Base-by-base conservation (phyloP, 1,284 basidiomycete genomes). In the Puccinia coronata region DNA sequence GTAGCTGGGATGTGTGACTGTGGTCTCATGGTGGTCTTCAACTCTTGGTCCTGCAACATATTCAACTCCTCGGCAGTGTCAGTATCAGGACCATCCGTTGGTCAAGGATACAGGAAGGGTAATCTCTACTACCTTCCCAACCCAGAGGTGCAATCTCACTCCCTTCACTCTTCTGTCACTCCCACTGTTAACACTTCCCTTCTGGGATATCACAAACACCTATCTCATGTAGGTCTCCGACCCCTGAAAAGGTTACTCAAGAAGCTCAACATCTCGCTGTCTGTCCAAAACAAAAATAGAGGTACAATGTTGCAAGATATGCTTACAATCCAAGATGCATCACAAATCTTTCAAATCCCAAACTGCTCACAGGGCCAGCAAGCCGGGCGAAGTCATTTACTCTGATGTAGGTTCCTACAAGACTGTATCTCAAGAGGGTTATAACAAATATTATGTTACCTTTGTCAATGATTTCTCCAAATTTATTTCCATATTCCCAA, bases 401-500 rank as follows among this genome's bases (percentile, higher is more conserved):
- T 75, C 73, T 4, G 73, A 75, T 61, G 31, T 75, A 14, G 34
- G 73, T n/a, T 39, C 39, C 36, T 75, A 61, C 59, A 75, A 63
- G 6, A 36, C 2, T 41, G 6, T 43, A 6, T 43, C 16, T 6
- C 43, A 43, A 16, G 43, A 43, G 43, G 43, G 43, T 43, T 43
- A 43, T 43, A n/a, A 6, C 25, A 75, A 75, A 23, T 55, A 55
- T 18, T 55, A 31, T 53, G 28, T 73, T 16, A 55, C 71, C 2
- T 73, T 73, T 28, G 34, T 73, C 31, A 16, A 73, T 28, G 25
- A 73, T 41, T 53, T 1, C 28, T 73, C 71, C 5, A 73, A 73
- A 53, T 53, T 14, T 34, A 20, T 55, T 6, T 34, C 25, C 2
- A 5, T 73, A 0, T 73, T 49, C 11, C 36, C 34, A 0, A 75